Conservation (phyloP, 2,329 filamentous ascomycete species). For the Alternaria burnsii region DNA sequence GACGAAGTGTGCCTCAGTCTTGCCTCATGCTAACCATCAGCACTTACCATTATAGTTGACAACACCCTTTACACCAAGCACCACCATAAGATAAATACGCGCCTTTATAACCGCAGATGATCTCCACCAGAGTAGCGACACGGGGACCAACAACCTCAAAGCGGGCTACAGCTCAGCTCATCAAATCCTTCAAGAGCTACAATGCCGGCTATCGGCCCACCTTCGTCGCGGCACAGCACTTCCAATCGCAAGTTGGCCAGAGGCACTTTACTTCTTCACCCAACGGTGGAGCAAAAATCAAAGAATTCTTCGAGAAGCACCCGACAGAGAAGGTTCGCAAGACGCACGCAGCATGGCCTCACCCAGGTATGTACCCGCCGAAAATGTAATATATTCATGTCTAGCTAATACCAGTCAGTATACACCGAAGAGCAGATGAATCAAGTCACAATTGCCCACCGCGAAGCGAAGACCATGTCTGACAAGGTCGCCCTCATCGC, state of each 20-base stretch:
- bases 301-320: conserved; percentile 58
- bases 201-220: conserved; percentile 40
- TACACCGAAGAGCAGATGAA: conserved; percentile 85
- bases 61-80: conserved; percentile 4
- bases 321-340: conserved; percentile 56
- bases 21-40: conserved; percentile 28
- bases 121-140: conserved; percentile 35
- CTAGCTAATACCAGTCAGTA: conserved; percentile 47
- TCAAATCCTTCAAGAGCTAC: conserved; percentile 49
- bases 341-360: conserved; percentile 59
- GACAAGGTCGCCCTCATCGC: conserved; percentile 82
- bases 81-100: conserved; percentile 12
- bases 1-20: conserved; percentile 26
- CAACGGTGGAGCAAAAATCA: conserved; percentile 43
- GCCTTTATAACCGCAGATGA: conserved; percentile 33
- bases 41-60: conserved; percentile 15
- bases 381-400: background rate
- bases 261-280: conserved; percentile 55
- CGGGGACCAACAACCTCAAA: conserved; percentile 44
- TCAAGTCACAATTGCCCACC: conserved; percentile 76
- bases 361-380: conserved; percentile 51
- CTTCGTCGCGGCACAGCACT: conserved; percentile 45
- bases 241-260: conserved; percentile 28
- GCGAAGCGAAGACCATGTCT: conserved; percentile 73
- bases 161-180: conserved; percentile 48